Conservation (phyloP, 495 filamentous ascomycete genomes). For the Penicillium roqueforti region DNA sequence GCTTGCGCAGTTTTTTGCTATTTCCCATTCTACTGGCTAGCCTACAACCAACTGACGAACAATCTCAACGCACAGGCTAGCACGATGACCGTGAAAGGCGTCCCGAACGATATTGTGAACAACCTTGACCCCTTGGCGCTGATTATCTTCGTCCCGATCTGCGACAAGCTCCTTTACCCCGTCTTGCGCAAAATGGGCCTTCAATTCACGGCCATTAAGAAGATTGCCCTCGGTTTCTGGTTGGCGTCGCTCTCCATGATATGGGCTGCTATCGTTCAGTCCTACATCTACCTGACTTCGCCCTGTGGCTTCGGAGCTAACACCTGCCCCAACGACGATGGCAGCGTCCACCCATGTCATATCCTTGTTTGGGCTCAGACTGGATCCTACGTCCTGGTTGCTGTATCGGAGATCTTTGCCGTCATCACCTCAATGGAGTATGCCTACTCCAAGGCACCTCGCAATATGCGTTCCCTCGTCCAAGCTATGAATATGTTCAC, state of each 20-base stretch:
- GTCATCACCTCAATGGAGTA: constrained; percentile 67
- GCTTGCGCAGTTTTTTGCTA: constrained; percentile 66
- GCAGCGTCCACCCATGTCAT: neutral
- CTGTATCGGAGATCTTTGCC: constrained; percentile 64
- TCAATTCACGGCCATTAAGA: neutral
- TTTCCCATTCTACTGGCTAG: constrained; percentile 62
- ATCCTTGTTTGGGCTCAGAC: neutral
- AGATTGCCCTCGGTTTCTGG: neutral
- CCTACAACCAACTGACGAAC: constrained; percentile 55
- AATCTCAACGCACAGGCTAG: constrained; percentile 58
- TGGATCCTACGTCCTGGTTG: constrained; percentile 45
- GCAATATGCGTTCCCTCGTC: constrained; percentile 70
- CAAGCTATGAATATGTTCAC: constrained; percentile 44
- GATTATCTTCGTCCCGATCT: constrained; percentile 65
- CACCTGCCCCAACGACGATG: neutral
- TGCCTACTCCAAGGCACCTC: constrained; percentile 77
- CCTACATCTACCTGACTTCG: neutral
- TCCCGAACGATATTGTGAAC: constrained; percentile 64
- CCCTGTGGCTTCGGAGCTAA: neutral
- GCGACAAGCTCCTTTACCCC: constrained; percentile 41
- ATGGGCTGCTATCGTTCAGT: neutral
- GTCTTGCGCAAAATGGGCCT: neutral
- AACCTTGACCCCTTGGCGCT: constrained; percentile 70
- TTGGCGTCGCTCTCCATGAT: neutral
- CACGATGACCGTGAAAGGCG: constrained; percentile 47